A percentile compares a stretch with the other conserved stretches of the same genome.
phyloP scores from a whole-genome alignment of 495 filamentous ascomycete genomes.

The Acidomyces sp. region DNA sequence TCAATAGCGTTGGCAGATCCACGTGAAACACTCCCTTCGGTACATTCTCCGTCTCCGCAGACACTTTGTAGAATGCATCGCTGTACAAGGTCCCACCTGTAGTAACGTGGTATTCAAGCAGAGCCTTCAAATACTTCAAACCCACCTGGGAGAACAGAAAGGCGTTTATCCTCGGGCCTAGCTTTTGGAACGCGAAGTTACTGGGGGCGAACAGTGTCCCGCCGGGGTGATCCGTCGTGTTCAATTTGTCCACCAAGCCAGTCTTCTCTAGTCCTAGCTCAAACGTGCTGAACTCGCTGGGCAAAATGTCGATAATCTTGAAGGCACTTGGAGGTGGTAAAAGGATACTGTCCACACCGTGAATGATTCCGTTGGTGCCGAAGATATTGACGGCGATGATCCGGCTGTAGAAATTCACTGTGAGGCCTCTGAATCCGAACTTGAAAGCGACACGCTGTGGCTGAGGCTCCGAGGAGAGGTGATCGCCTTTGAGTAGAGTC shows the following conservation, averaged over 20 bases:
- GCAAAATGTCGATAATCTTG: constrained; percentile 52
- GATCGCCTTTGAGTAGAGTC: constrained; percentile 41
- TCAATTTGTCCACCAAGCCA: constrained; percentile 41
- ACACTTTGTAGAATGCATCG: constrained; percentile 55
- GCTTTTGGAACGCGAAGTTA: constrained; percentile 59
- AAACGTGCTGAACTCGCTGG: constrained; percentile 63
- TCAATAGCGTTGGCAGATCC: constrained; percentile 53
- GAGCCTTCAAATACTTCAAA: constrained; percentile 51
- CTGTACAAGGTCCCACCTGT: constrained; percentile 65
- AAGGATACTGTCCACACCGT: constrained; percentile 58
- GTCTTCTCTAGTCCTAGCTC: constrained; percentile 57
- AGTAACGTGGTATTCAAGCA: constrained; percentile 69
- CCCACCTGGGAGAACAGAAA: constrained; percentile 68
- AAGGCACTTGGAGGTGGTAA: constrained; percentile 53
- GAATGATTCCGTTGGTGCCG: constrained; percentile 65
- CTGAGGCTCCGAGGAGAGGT: constrained; percentile 39
- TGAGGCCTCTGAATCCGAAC: constrained; percentile 42
- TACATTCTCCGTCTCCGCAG: constrained; percentile 12
- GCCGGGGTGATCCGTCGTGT: constrained; percentile 35
- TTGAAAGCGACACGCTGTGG: constrained; percentile 58
- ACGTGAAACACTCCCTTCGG: constrained; percentile 37
- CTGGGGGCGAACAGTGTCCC: constrained; percentile 63
- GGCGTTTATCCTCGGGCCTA: constrained; percentile 55
- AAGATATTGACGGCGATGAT: constrained; percentile 52
- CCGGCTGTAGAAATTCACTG: constrained; percentile 59